Base-by-base conservation (phyloP, 352 stramenopile species). In the Phytophthora fragariaefolia region DNA sequence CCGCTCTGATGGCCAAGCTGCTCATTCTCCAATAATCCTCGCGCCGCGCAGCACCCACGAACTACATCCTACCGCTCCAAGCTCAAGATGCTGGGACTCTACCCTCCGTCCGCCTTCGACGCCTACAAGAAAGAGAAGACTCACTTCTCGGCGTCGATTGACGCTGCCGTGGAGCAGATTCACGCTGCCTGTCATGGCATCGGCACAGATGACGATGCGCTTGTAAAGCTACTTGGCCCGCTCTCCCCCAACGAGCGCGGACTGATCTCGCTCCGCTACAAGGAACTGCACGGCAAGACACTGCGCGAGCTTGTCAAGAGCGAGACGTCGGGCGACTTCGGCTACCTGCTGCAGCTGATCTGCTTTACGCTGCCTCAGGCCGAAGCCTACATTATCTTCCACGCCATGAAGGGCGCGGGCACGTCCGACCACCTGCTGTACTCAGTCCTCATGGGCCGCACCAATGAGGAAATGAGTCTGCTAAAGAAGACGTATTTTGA, bases 121-220 rank as follows among this genome's bases (percentile, higher is more conserved):
- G 70, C 85, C 24, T 92, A 89, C 80, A 85, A 78, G 52, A 85
- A 90, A 55, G 73, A 80, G 30, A 85, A 82, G 58, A 71, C 74
- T 8, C 56, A 55, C 46, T 87, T 74, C 51, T 55, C 78, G 36
- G 51, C 75, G n/a, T 69, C 74, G 12, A 71, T 90, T 40, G 74
- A 91, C 32, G 65, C 65, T 3, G 61, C 76, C 28, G 79, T 77
- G 48, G 81, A 93, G 46, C 60, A 90, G 69, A 88, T 93, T 70
- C 69, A 91, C 68, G 73, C 74, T 59, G 83, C 82, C n/a, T 87
- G 76, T 49, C 65, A 68, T 4, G 85, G 85, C 27, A 5, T 90
- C 24, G 85, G 85, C 61, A 93, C 85, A 20, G 75, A 93, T 46
- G 83, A 93, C 55, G 72, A 85, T 48, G 50, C 72, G 2, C 79